phyloP scores from a whole-genome alignment of 208 protist species.

The Crithidia expoeki region DNA sequence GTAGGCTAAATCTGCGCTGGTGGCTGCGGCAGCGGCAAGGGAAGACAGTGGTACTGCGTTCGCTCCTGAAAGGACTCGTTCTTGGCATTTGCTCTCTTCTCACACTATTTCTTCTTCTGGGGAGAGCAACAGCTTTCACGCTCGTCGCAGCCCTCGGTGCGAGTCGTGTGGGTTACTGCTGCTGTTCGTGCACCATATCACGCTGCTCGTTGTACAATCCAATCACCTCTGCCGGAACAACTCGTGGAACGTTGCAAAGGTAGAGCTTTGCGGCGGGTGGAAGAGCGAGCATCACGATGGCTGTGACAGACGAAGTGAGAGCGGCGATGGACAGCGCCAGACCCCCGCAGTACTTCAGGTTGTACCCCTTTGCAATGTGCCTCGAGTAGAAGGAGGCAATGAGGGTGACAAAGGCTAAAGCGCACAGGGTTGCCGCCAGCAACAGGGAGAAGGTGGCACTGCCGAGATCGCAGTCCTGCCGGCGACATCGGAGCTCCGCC shows the following conservation, averaged over 20 bases:
- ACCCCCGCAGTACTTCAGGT: not conserved
- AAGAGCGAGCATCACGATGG: not conserved
- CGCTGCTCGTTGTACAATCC: not conserved
- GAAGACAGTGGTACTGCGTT: not conserved
- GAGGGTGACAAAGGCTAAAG: conserved; percentile 7
- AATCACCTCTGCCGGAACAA: conserved; percentile 1
- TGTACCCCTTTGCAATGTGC: not conserved
- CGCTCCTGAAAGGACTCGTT: not conserved
- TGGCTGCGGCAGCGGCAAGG: not conserved
- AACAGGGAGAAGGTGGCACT: conserved; percentile 24
- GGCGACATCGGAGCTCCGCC: not conserved
- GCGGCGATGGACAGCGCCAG: conserved; percentile 15
- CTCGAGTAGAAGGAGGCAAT: conserved; percentile 1
- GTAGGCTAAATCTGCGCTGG: not conserved
- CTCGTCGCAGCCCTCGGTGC: not conserved
- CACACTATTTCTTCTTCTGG: not conserved
- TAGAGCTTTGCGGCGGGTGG: conserved; percentile 8
- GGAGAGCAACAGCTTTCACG: not conserved
- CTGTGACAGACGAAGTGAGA: not conserved
- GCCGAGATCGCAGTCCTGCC: conserved; percentile 4
- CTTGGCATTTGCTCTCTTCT: not conserved
- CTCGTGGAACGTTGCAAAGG: not conserved
- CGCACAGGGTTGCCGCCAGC: conserved; percentile 11
- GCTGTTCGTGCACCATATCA: not conserved
- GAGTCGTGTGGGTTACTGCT: not conserved